Base-by-base conservation (phyloP, 441 rosid species). In the Pelargonium fulgidum region DNA sequence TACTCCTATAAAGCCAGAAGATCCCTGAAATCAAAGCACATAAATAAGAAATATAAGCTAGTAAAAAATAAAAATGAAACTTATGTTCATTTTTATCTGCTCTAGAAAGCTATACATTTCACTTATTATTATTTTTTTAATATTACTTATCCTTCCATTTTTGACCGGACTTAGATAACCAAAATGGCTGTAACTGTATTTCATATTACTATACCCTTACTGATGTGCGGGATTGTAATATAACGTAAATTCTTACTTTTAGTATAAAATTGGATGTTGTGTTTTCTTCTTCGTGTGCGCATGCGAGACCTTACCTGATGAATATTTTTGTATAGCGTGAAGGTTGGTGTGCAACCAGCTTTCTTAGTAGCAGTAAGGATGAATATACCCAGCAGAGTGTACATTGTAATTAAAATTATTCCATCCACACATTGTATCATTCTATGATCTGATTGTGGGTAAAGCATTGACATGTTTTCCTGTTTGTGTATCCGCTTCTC, bases 291-390 rank as follows among this genome's bases (percentile, higher is more conserved):
- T 4, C 2, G 62, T 56, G 62, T 56, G 62, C 8, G 26, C 20
- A 0, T 19, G n/a, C 24, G 63, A 59, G 12, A 59, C 63, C n/a
- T 59, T 59, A 59, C 33, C 63, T 1, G 8, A 41, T 41, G 7
- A 59, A 22, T 22, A 10, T 59, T 4, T 20, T 59, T 22, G 8
- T 47, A 13, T 11, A 47, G 52, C 2, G 47, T 11, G 11, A 47
- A 47, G 5, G 52, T 13, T 47, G 52, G 52, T 47, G 14, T 7
- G 7, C 9, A 56, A 19, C 16, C 16, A 56, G 62, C 20, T 59
- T 9, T 59, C 63, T 59, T 59, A 20, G 45, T 59, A 59, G 24
- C 33, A 22, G 33, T 59, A 19, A 20, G 29, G 63, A 59, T 59
- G 11, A 22, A 22, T 59, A 59, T 20, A 19, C 2, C 33, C 33